Percentiles rank a stretch among this genome's conserved stretches.
Conservation (phyloP, 2,329 filamentous ascomycete species). For the Pyricularia pennisetigena region DNA sequence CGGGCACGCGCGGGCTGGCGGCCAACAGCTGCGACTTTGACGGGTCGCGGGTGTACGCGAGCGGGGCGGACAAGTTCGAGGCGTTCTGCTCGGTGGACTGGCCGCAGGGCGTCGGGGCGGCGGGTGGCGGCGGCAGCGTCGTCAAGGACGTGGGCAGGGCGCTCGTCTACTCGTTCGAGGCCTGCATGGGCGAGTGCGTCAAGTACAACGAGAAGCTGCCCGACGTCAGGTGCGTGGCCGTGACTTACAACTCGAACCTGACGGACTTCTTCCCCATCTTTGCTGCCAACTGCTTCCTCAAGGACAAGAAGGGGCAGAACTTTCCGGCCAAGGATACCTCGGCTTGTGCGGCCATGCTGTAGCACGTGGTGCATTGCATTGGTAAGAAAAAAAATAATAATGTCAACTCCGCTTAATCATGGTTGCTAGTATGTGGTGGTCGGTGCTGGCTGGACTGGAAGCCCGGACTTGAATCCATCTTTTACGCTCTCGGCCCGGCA, state of each 20-base stretch:
- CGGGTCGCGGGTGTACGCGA: background rate
- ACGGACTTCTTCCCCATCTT: background rate
- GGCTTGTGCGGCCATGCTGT: background rate
- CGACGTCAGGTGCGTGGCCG: background rate
- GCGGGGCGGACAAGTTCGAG: background rate
- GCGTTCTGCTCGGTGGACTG: slow-evolving; percentile 1
- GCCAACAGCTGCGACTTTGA: slow-evolving; percentile 1
- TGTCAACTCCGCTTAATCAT: background rate
- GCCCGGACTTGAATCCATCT: too few relatives aligned
- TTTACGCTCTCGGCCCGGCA: too few relatives aligned
- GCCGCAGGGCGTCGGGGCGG: background rate
- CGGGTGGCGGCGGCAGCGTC: background rate
- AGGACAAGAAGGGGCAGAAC: background rate
- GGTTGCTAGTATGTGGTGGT: too few relatives aligned
- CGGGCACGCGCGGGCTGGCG: background rate
- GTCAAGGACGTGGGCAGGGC: background rate
- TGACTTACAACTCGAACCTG: slow-evolving; percentile 5
- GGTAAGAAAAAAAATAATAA: background rate
- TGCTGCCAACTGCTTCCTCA: slow-evolving; percentile 2
- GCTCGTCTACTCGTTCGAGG: slow-evolving; percentile 1
- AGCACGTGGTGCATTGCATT: background rate
- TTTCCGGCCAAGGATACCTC: background rate
- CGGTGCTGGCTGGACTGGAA: too few relatives aligned
- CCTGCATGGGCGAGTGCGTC: background rate
- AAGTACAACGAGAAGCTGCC: background rate